A percentile compares a stretch with the other conserved stretches of the same genome.
phyloP scores from a whole-genome alignment of 345 rosid genomes.

The Linum trigynum region DNA sequence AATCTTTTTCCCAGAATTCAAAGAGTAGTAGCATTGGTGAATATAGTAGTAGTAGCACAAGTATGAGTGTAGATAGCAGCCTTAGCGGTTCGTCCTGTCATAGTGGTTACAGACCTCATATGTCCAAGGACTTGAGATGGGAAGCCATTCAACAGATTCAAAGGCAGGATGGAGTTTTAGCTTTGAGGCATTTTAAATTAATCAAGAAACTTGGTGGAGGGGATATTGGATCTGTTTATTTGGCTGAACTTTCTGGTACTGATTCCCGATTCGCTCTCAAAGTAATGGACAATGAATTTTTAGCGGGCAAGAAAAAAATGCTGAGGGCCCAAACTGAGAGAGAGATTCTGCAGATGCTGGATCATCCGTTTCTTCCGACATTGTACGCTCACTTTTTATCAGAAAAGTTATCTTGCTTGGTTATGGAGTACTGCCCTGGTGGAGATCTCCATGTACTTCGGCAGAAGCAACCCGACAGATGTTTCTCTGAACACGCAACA shows the following conservation, averaged over 20 bases:
- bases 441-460: slow-evolving; percentile 73
- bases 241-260: slow-evolving; percentile 53
- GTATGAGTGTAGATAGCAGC: slow-evolving; percentile 48
- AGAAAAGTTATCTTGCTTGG: slow-evolving; percentile 60
- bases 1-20: slow-evolving; percentile 58
- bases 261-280: slow-evolving; percentile 60
- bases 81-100: slow-evolving; percentile 39
- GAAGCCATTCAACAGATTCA: slow-evolving; percentile 49
- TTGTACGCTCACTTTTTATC: slow-evolving; percentile 53
- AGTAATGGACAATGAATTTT: slow-evolving; percentile 65
- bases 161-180: slow-evolving; percentile 51
- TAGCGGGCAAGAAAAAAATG: slow-evolving; percentile 58
- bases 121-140: slow-evolving; percentile 71
- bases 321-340: slow-evolving; percentile 65
- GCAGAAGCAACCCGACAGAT: slow-evolving; percentile 53
- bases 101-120: slow-evolving; percentile 58
- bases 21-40: slow-evolving; percentile 81
- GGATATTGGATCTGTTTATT: slow-evolving; percentile 65
- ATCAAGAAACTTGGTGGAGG: slow-evolving; percentile 68
- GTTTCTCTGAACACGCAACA: slow-evolving; percentile 66
- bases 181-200: slow-evolving; percentile 55
- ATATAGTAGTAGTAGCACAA: slow-evolving; percentile 56
- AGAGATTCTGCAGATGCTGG: slow-evolving; percentile 70
- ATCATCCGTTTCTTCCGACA: slow-evolving; percentile 81
- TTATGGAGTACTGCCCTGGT: slow-evolving; percentile 76